Evolutionary conservation across 192 early-diverging fungal species (phyloP), one percentile per base, ranked within the genome.

Genomic region (Backusella circina): DNA sequence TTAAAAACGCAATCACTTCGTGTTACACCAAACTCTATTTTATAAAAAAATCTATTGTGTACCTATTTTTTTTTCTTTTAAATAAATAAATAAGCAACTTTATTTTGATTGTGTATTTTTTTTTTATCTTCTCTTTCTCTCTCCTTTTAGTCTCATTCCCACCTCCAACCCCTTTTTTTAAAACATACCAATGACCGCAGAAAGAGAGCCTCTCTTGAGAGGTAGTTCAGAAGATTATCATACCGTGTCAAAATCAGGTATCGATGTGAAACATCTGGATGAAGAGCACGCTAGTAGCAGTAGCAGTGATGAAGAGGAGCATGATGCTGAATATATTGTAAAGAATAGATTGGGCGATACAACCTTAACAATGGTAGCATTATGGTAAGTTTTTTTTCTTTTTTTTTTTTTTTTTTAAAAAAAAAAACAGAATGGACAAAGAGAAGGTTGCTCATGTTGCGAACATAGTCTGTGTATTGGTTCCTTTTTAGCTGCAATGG

Each of bases 401-500:
- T n/a, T n/a, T n/a, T n/a, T n/a, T n/a, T n/a, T n/a, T n/a, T n/a
- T n/a, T n/a, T n/a, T n/a, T n/a, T n/a, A n/a, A n/a, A n/a, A n/a
- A n/a, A n/a, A n/a, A n/a, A n/a, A 9, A n/a, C 30, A 44, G 15
- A 41, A 68, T 26, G 7, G 12, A 35, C 1, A n/a, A 12, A 21
- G 0, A 5, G 15, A n/a, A 38, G 37, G 18, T 16, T 21, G 12
- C n/a, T 37, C 0, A 37, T 38, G 9, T 10, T n/a, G 0, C 8
- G 9, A 30, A 37, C 2, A 13, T 73, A 80, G 79, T 44, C 57
- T 80, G 10, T 80, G 75, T 36, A 70, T 65, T 8, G 71, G 79
- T 50, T 57, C 66, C 6, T 76, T 80, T 31, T 69, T 80, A 16
- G 33, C 79, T 9, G 75, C 79, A 9, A 38, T 76, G 37, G 79